A percentile compares a stretch with the other conserved stretches of the same genome.
Conservation (phyloP, 1,139 yeast genomes). For the Geotrichum cucujoidarum region DNA sequence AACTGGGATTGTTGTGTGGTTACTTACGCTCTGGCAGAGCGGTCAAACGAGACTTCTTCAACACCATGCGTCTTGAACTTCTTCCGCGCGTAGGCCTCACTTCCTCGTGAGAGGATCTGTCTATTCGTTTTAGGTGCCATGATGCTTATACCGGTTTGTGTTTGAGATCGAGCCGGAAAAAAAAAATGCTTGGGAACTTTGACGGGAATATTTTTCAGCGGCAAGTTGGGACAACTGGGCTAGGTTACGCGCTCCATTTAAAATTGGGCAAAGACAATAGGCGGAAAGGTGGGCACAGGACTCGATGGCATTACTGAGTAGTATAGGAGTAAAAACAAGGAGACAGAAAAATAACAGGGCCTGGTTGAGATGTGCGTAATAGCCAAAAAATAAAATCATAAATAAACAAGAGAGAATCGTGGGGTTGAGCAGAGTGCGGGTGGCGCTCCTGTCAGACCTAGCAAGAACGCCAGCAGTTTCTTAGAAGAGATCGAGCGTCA, state of each 20-base stretch:
- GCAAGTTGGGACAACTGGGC: not conserved
- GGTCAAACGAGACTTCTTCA: conserved; percentile 77
- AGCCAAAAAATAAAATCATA: not conserved
- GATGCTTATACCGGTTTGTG: not conserved
- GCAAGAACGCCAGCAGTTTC: not conserved
- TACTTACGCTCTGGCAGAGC: conserved; percentile 52
- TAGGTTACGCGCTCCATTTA: conserved; percentile 6
- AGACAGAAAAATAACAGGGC: no score
- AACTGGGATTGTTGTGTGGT: not conserved
- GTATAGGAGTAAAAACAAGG: no score
- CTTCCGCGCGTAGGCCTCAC: conserved; percentile 70
- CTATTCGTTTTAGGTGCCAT: conserved; percentile 45
- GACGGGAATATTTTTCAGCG: conserved; percentile 1
- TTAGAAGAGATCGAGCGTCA: conserved; percentile 38
- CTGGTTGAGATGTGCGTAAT: no score
- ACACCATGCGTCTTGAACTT: conserved; percentile 60
- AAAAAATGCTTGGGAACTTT: not conserved
- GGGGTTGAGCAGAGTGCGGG: no score
- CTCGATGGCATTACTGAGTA: no score
- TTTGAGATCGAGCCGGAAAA: not conserved
- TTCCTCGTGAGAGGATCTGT: conserved; percentile 77
- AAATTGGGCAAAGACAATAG: no score
- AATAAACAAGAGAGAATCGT: not conserved
- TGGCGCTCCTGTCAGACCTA: no score
- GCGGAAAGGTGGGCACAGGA: no score